Evolutionary conservation across 345 rosid genomes (phyloP), one percentile per base, ranked within the genome.

Genomic region (Corchorus olitorius): DNA sequence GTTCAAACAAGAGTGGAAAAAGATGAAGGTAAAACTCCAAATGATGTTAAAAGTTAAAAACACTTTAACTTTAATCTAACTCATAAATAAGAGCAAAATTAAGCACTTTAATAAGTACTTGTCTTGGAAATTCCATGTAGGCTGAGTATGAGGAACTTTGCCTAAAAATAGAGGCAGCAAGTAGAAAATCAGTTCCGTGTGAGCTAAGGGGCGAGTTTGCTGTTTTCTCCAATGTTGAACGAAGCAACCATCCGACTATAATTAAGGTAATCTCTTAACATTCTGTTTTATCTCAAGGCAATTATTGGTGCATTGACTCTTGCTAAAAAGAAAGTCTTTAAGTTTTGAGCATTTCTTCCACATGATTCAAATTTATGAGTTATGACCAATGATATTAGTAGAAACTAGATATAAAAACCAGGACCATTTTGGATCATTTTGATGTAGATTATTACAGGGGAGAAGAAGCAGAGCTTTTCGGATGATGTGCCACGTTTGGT

Each of bases 401-500:
- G 27, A 27, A 0, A 1, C 27, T 27, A 27, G 27, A 27, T 27
- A 55, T 45, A 45, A 4, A 49, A 49, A 12, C 11, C 11, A 16
- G 53, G 13, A 59, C 3, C 39, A 17, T 63, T 35, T 10, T 3
- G 13, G n/a, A 20, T n/a, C 8, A 9, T 70, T 17, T 17, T 16
- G 8, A 14, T 68, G 70, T 52, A 94, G 97, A 82, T 89, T 17
- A 27, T 92, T 75, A 27, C 1, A 27, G 77, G 87, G 86, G 90
- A 89, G 67, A 88, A 90, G 43, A 78, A 76, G 33, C 83, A 70
- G 35, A 80, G 45, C 59, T 50, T 53, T 1, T 46, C 75, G 2
- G 82, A 83, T 39, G 88, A 67, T 2, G 65, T 92, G 60, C 96
- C 98, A 1, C 90, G 83, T 77, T 48, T 92, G 68, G 77, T 90